Evolutionary conservation across 192 early-diverging fungal genomes (phyloP), one percentile per base, ranked within the genome.

Genomic region (Linnemannia elongata): DNA sequence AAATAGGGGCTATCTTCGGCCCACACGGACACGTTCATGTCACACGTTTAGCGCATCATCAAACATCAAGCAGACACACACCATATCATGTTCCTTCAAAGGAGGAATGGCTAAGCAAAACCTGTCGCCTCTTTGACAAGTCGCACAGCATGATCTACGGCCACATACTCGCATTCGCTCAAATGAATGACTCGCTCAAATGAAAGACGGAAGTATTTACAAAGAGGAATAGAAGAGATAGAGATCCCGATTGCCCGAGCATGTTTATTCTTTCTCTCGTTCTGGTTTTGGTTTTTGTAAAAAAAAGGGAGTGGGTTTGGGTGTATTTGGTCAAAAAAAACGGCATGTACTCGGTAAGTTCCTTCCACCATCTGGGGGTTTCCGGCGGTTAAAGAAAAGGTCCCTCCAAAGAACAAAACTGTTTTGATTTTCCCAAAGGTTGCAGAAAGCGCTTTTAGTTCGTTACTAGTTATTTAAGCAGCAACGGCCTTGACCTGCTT

Each of bases 401-500:
- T 66, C 24, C 27, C 60, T 66, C 60, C 60, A 66, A 66, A 66
- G 30, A 60, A 18, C 30, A 35, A 66, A 66, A 66, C 60, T 30
- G 60, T 66, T 66, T 60, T 3, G 18, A 20, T 52, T 66, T 66
- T 33, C 12, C 60, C 55, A n/a, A 66, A 33, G 49, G 49, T 52
- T 52, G 38, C 49, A 66, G 27, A 33, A 33, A 15, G 60, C 13
- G 60, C 60, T 27, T 30, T 66, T 30, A 30, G 60, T 33, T 57
- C 38, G n/a, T 30, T 30, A 35, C 36, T 27, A 47, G 7, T 30
- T 60, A 78, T 74, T 78, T 78, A 75, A 69, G 77, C 80, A 68
- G 55, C 81, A 54, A 76, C 81, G 68, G 82, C 77, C 81, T 88
- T 79, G 81, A 79, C 81, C 77, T 79, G 76, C 81, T 83, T 88